phyloP scores from a whole-genome alignment of 1,284 basidiomycete species.

The Leccinum fuscescens region DNA sequence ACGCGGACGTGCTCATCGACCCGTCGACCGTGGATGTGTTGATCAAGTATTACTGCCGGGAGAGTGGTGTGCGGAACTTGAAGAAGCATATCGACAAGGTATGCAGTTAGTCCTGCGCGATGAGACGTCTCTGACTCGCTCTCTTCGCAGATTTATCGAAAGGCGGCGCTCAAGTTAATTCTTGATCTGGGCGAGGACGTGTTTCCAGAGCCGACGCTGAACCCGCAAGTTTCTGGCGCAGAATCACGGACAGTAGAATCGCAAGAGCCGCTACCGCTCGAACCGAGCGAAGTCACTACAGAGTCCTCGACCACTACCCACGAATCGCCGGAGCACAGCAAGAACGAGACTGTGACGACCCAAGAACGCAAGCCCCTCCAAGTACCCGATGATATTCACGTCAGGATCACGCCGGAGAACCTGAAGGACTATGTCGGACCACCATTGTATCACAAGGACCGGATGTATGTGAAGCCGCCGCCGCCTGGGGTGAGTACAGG shows the following conservation, averaged over 20 bases:
- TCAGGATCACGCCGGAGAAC: constrained; percentile 83
- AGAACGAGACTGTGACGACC: constrained; percentile 65
- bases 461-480: constrained; percentile 80
- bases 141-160: constrained; percentile 83
- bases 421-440: constrained; percentile 97
- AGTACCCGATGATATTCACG: constrained; percentile 78
- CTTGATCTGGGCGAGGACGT: constrained; percentile 87
- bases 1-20: constrained; percentile 78
- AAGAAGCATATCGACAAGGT: constrained; percentile 98
- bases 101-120: neutral
- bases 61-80: constrained; percentile 92
- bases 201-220: constrained; percentile 66
- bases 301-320: constrained; percentile 16
- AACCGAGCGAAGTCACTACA: constrained; percentile 26
- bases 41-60: constrained; percentile 96
- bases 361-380: constrained; percentile 76
- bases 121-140: neutral
- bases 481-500: constrained; percentile 95
- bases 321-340: constrained; percentile 28
- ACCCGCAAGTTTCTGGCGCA: constrained; percentile 18
- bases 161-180: constrained; percentile 92
- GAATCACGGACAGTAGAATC: constrained; percentile 38
- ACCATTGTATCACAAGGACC: constrained; percentile 92
- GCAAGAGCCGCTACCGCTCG: constrained; percentile 39
- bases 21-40: constrained; percentile 82